phyloP scores from a whole-genome alignment of 257 asterid genomes.

The Dorcoceras hygrometricum region DNA sequence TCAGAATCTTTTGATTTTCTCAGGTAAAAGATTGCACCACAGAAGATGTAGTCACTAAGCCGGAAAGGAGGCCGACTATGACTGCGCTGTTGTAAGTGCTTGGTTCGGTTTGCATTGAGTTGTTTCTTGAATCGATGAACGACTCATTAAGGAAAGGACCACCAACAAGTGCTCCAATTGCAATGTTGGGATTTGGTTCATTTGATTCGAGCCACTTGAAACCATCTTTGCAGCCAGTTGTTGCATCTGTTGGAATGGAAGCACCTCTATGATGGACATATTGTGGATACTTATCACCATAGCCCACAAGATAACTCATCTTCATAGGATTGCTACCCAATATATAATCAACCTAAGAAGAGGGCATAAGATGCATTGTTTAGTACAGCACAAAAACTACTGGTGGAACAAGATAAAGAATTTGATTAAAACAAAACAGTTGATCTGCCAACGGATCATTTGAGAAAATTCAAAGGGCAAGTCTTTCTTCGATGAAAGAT shows the following conservation, averaged over 20 bases:
- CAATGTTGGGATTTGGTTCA: constrained; percentile 73
- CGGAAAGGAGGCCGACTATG: constrained; percentile 77
- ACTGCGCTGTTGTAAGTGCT: constrained; percentile 77
- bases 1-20: constrained; percentile 11
- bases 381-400: not conserved
- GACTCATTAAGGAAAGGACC: constrained; percentile 86
- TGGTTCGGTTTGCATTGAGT: constrained; percentile 89
- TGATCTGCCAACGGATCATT: not conserved
- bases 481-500: not conserved
- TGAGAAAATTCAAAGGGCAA: not conserved
- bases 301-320: constrained; percentile 85
- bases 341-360: constrained; percentile 61
- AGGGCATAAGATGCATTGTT: not conserved
- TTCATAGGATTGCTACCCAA: constrained; percentile 71
- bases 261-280: constrained; percentile 98
- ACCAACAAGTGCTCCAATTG: constrained; percentile 79
- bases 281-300: constrained; percentile 67
- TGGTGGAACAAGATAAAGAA: not conserved
- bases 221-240: constrained; percentile 74
- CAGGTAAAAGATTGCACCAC: constrained; percentile 51
- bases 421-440: not conserved
- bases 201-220: constrained; percentile 70
- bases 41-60: constrained; percentile 64
- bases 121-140: constrained; percentile 68
- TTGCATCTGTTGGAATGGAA: constrained; percentile 58